Conservation (phyloP, 2,329 filamentous ascomycete genomes). For the Lanzia echinophila region DNA sequence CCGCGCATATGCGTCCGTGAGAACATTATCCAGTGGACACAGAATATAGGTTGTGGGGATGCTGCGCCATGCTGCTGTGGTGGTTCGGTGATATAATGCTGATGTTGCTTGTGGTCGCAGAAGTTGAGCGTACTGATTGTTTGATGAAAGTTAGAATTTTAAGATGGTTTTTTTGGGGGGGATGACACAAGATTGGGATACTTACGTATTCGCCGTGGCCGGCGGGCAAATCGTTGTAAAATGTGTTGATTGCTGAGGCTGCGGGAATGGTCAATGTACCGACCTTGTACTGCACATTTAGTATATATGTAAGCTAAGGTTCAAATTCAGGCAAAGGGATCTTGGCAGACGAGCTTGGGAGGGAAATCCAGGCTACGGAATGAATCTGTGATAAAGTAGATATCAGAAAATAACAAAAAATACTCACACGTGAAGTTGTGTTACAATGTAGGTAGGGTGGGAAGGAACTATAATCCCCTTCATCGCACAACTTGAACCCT, state of each 20-base stretch:
- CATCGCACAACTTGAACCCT: constrained; percentile 6
- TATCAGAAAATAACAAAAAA: not conserved
- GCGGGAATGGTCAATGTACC: constrained; percentile 4
- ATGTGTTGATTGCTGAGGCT: constrained; percentile 1
- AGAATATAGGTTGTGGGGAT: constrained; percentile 24
- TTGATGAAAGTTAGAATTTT: too few species aligned
- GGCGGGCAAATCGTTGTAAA: constrained; percentile 6
- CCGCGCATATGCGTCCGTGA: constrained; percentile 18
- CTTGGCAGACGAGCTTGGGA: not conserved
- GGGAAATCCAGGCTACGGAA: not conserved
- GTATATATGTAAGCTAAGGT: constrained; percentile 3
- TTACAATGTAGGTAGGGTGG: constrained; percentile 3
- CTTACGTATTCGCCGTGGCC: constrained; percentile 7
- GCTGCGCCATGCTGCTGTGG: constrained; percentile 25
- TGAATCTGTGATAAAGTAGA: not conserved
- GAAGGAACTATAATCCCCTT: constrained; percentile 8
- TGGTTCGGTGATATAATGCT: constrained; percentile 12
- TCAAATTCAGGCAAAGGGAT: not conserved
- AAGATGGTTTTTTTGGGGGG: too few species aligned
- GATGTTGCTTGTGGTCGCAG: constrained; percentile 16
- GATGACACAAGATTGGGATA: not conserved
- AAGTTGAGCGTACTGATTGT: constrained; percentile 31
- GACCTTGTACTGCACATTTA: constrained; percentile 8
- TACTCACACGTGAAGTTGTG: constrained; percentile 9
- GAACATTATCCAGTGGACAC: constrained; percentile 18